These are phyloP conservation scores for Penicillium goetzii DNA, from an alignment of 495 filamentous ascomycete genomes.

Conservation along the genomic window DNA sequence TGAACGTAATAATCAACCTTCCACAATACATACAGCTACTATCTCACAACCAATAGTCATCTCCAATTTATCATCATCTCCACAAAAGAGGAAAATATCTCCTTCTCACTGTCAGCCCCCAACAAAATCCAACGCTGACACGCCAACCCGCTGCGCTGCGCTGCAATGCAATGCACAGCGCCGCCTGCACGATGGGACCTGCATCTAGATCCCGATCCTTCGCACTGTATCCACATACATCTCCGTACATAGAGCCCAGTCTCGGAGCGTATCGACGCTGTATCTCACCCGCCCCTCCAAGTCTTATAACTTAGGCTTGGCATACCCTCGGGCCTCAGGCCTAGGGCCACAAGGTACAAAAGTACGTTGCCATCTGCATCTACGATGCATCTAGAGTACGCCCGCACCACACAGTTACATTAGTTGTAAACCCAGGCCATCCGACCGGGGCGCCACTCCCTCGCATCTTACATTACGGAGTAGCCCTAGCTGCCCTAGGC, in stretches of 20 bases:
- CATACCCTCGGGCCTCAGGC: neutral
- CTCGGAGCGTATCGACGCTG: constrained; percentile 12
- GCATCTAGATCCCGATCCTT: constrained; percentile 1
- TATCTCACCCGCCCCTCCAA: neutral
- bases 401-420: constrained; percentile 1
- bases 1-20: neutral
- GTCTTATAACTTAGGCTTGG: neutral
- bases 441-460: neutral
- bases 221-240: neutral
- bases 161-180: constrained; percentile 6
- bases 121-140: constrained; percentile 14
- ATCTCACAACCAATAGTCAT: neutral
- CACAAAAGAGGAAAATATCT: neutral
- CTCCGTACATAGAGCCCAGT: no score
- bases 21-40: neutral
- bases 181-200: constrained; percentile 11
- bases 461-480: neutral
- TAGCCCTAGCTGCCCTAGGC: neutral
- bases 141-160: neutral
- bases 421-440: neutral
- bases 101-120: neutral
- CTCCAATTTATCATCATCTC: neutral
- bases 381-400: neutral
- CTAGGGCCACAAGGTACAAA: neutral
- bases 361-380: neutral